Conservation (phyloP, 2,329 filamentous ascomycete species). For the Fusarium sp. region DNA sequence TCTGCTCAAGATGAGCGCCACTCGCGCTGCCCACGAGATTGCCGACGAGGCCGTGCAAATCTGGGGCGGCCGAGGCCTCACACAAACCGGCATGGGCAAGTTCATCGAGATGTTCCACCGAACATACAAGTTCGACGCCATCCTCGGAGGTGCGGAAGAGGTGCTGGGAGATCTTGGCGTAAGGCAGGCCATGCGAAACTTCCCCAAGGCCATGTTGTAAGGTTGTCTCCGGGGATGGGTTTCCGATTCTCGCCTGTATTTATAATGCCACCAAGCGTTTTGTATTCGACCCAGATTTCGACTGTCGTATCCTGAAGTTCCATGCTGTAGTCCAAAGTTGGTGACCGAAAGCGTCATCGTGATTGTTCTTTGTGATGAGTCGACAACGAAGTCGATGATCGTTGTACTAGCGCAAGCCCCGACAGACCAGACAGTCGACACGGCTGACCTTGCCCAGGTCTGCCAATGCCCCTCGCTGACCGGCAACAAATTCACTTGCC, state of each 20-base stretch:
- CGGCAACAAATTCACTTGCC: neutral
- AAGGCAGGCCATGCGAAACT: conserved; percentile 83
- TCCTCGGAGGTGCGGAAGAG: conserved; percentile 85
- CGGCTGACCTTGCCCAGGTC: neutral
- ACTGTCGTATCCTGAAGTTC: neutral
- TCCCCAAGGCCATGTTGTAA: conserved; percentile 87
- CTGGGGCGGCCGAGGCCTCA: conserved; percentile 84
- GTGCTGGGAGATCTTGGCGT: conserved; percentile 85
- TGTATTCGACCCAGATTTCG: neutral
- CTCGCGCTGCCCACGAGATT: conserved; percentile 82
- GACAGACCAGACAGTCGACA: neutral
- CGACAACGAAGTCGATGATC: neutral
- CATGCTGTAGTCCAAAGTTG: neutral
- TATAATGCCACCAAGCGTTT: conserved; percentile 6
- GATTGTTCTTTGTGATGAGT: neutral
- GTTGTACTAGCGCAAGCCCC: neutral
- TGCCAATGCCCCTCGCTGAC: neutral
- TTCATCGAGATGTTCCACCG: conserved; percentile 87
- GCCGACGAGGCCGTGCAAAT: conserved; percentile 88
- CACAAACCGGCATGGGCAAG: conserved; percentile 84
- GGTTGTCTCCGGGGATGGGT: neutral
- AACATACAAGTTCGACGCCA: conserved; percentile 85
- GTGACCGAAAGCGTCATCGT: neutral
- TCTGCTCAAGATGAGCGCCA: conserved; percentile 82
- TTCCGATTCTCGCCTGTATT: conserved; percentile 8